Evolutionary conservation across 2,329 filamentous ascomycete genomes (phyloP).

Genomic region (Plectosphaerella plurivora): DNA sequence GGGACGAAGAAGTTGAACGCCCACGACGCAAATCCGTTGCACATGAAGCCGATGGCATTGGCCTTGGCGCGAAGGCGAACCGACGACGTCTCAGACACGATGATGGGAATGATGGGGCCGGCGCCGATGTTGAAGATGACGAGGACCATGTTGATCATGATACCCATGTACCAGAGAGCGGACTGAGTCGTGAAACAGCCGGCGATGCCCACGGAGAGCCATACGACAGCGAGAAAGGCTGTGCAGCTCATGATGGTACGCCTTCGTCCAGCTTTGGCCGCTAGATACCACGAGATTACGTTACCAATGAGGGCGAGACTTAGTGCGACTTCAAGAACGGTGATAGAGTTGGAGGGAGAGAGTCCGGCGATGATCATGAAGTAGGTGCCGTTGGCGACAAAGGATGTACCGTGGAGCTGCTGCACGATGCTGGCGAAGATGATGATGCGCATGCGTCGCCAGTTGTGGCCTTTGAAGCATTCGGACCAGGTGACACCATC

Average conservation of each 20-base stretch:
- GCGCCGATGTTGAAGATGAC: constrained; percentile 33
- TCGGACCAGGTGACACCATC: constrained; percentile 25
- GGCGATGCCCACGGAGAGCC: constrained; percentile 40
- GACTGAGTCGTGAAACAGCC: constrained; percentile 33
- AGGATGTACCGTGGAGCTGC: constrained; percentile 36
- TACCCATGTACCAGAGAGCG: constrained; percentile 31
- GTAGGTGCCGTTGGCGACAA: constrained; percentile 38
- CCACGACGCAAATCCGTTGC: constrained; percentile 31
- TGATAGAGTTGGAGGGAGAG: constrained; percentile 21
- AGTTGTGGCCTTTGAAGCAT: constrained; percentile 37
- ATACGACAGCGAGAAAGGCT: constrained; percentile 25
- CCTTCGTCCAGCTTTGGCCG: constrained; percentile 33
- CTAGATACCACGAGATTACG: constrained; percentile 34
- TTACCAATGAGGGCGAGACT: constrained; percentile 39
- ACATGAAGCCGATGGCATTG: constrained; percentile 36
- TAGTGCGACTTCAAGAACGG: constrained; percentile 41
- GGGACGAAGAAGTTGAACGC: constrained; percentile 41
- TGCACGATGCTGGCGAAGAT: constrained; percentile 36
- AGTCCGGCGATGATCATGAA: constrained; percentile 28
- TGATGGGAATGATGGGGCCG: constrained; percentile 36
- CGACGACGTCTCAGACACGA: constrained; percentile 36
- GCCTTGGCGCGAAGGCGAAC: constrained; percentile 36
- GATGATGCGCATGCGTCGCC: constrained; percentile 34
- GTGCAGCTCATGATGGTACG: constrained; percentile 29
- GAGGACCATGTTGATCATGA: constrained; percentile 38